A percentile compares a stretch with the other conserved stretches of the same genome.
These are phyloP conservation scores for Tetratostichococcus sp. DNA, from an alignment of 139 green algal genomes.

Conservation along the genomic window DNA sequence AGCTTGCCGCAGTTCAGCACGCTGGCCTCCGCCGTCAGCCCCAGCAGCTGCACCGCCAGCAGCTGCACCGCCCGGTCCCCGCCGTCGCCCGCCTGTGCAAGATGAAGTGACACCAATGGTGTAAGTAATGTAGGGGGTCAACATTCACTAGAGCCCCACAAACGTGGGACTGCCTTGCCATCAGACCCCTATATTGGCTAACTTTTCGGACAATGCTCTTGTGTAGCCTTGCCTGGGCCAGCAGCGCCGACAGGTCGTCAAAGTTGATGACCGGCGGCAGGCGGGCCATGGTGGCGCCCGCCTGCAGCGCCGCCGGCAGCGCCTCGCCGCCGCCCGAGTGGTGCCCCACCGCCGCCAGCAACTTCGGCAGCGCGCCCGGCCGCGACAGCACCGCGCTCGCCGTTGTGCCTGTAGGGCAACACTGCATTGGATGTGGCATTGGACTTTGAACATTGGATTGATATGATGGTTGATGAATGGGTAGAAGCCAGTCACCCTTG, in stretches of 20 bases:
- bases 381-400: constrained; percentile 25
- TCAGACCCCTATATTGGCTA: too few relatives aligned
- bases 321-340: constrained; percentile 7
- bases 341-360: constrained; percentile 29
- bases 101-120: not conserved
- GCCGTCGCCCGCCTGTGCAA: constrained; percentile 7
- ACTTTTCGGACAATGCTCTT: too few relatives aligned
- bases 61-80: constrained; percentile 2
- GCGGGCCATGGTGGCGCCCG: constrained; percentile 5
- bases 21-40: constrained; percentile 33
- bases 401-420: constrained; percentile 1
- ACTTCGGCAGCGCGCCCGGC: constrained; percentile 30
- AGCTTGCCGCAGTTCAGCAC: constrained; percentile 42
- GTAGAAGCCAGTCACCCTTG: too few relatives aligned
- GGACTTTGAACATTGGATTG: too few relatives aligned
- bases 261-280: constrained; percentile 12
- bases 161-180: too few relatives aligned
- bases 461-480: too few relatives aligned
- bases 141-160: too few relatives aligned
- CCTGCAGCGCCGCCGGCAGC: constrained; percentile 6
- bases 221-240: constrained; percentile 16
- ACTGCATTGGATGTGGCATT: too few relatives aligned
- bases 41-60: constrained; percentile 24
- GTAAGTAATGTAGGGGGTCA: not conserved
- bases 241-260: constrained; percentile 15